Evolutionary conservation across 371 early-diverging fungal genomes (phyloP), one percentile per base, ranked within the genome.

Genomic region (Mucor racemosus): DNA sequence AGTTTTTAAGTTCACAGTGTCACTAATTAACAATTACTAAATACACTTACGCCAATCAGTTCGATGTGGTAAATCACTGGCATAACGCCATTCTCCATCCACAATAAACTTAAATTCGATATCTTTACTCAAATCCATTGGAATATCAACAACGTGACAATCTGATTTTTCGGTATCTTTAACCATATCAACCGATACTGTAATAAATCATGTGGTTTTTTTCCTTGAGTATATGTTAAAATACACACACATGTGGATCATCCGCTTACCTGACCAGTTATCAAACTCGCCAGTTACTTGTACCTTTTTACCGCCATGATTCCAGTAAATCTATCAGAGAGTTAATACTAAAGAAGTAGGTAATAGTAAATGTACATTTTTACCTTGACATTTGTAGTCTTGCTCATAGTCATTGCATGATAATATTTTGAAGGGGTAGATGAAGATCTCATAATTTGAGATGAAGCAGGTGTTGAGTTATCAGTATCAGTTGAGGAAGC

Each of bases 261-360:
- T 8, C 35, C 21, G 13, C 31, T 59, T 78, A 85, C 85, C 71
- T 71, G 73, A 50, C 86, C 86, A 86, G 66, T 81, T 73, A 64
- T 82, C 84, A 64, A 86, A 86, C 10, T 73, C 79, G 17, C 86
- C 86, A 19, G 84, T 86, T 48, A 86, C 68, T 50, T 77, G 74
- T 26, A 83, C 83, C 41, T 69, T 69, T 38, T 78, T 73, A 19
- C 82, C 86, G 13, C 84, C 86, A 59, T 82, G 79, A 31, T 73
- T 77, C 84, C 86, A 85, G 17, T 64, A 64, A 58, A 84, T 75
- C 80, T 84, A 73, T 7, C n/a, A 39, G 26, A 42, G 9, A 10
- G 17, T n/a, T 58, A 39, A n/a, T 8, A 53, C 5, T 11, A 0
- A 26, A 4, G 53, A 11, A 31, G 21, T 31, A 11, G 17, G 7